Evolutionary conservation across 495 filamentous ascomycete species (phyloP).

Genomic region (Penicillium arizonense): DNA sequence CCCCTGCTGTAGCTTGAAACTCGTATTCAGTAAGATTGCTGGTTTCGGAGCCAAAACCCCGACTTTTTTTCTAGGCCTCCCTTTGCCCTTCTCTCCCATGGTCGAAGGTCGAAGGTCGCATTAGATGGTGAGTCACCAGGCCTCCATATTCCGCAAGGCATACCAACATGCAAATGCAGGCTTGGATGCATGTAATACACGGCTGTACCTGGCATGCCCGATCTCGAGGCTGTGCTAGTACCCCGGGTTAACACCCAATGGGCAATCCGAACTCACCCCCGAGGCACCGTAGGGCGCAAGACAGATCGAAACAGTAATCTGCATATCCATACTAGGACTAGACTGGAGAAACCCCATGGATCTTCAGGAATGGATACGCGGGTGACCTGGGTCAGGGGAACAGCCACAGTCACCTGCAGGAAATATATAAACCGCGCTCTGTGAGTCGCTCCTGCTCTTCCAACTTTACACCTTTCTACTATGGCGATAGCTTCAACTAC

Average conservation of each 20-base stretch:
- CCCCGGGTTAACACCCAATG: neutral
- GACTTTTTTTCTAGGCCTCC: too few relatives aligned
- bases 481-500: conserved; percentile 4
- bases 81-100: too few relatives aligned
- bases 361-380: neutral
- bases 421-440: neutral
- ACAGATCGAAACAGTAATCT: neutral
- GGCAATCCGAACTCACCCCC: neutral
- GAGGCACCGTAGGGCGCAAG: neutral
- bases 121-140: conserved; percentile 2
- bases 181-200: too few relatives aligned
- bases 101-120: too few relatives aligned
- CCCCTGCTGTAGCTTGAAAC: too few relatives aligned
- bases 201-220: conserved; percentile 6
- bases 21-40: too few relatives aligned
- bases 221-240: conserved; percentile 4
- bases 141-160: neutral
- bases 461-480: neutral
- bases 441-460: neutral
- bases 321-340: neutral
- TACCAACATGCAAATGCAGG: too few relatives aligned
- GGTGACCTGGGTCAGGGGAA: conserved; percentile 15
- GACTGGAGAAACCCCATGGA: conserved; percentile 2
- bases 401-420: conserved; percentile 10
- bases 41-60: too few relatives aligned